phyloP scores from a whole-genome alignment of 495 filamentous ascomycete genomes.

The Chaetomidium leptoderma region DNA sequence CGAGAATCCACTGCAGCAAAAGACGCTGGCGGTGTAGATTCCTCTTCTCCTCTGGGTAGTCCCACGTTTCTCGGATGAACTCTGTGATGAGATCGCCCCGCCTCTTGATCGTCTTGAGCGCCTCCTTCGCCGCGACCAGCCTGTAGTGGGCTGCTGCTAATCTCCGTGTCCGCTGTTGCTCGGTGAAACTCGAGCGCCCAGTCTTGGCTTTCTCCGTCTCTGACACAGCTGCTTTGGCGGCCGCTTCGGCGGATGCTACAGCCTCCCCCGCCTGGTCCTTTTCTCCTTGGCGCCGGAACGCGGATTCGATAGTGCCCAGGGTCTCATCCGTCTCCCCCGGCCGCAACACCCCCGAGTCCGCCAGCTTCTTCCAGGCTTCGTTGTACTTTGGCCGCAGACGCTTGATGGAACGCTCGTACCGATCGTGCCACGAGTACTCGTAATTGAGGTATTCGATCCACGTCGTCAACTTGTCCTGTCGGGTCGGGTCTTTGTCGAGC shows the following conservation, averaged over 20 bases:
- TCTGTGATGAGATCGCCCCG: constrained; percentile 14
- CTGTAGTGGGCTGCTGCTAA: neutral
- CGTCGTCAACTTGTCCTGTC: constrained; percentile 17
- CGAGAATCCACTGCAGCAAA: constrained; percentile 11
- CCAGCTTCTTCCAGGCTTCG: constrained; percentile 17
- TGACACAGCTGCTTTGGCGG: neutral
- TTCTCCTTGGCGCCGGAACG: neutral
- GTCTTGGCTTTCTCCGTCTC: neutral
- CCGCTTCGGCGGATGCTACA: constrained; percentile 4
- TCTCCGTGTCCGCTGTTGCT: neutral
- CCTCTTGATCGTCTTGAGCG: neutral
- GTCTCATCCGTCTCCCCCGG: constrained; percentile 15
- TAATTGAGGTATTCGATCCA: constrained; percentile 30
- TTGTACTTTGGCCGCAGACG: constrained; percentile 3
- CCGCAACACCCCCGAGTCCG: constrained; percentile 11
- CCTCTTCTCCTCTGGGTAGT: neutral
- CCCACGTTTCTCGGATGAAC: constrained; percentile 11
- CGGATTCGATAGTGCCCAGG: constrained; percentile 6
- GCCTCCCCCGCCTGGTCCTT: constrained; percentile 4
- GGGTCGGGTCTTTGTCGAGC: constrained; percentile 14
- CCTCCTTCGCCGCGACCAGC: constrained; percentile 1
- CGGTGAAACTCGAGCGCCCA: constrained; percentile 1
- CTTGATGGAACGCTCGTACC: neutral
- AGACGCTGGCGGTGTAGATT: neutral
- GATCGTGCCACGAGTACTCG: constrained; percentile 18